Evolutionary conservation across 2,329 filamentous ascomycete species (phyloP).

Genomic region (Colletotrichum chrysophilum): DNA sequence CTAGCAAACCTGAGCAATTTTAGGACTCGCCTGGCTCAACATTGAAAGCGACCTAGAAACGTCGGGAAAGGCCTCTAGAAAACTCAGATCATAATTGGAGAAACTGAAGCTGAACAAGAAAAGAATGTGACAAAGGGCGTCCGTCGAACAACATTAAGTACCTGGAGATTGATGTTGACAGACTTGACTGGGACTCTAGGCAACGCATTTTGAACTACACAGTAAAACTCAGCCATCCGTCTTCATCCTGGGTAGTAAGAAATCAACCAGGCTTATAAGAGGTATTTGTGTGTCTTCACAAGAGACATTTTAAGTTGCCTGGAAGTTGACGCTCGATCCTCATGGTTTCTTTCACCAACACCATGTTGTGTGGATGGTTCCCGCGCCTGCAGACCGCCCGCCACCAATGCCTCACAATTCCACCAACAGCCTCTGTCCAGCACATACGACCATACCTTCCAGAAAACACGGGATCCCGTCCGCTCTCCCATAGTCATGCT

Average conservation of each 20-base stretch:
- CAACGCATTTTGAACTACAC: no score
- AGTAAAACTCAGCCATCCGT: no score
- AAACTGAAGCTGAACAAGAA: no score
- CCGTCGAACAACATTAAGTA: no score
- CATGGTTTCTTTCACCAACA: not conserved
- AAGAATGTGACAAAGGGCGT: no score
- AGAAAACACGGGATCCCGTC: slow-evolving; percentile 23
- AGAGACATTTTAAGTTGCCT: not conserved
- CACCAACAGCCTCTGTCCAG: not conserved
- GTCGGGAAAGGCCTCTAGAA: no score
- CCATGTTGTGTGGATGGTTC: not conserved
- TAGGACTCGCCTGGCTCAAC: no score
- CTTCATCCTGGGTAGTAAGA: not conserved
- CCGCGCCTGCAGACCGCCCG: not conserved
- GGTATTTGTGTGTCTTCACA: not conserved
- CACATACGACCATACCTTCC: slow-evolving; percentile 23
- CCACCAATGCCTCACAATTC: not conserved
- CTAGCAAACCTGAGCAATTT: no score
- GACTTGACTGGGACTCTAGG: no score
- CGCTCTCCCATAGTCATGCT: slow-evolving; percentile 23
- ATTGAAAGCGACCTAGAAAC: no score
- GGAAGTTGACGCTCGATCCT: not conserved
- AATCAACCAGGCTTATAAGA: fast-evolving
- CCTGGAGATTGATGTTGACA: no score
- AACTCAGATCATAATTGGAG: no score